A percentile compares a stretch with the other conserved stretches of the same genome.
These are phyloP conservation scores for Sphenostylis stenocarpa DNA, from an alignment of 306 rosid species.

Conservation along the genomic window DNA sequence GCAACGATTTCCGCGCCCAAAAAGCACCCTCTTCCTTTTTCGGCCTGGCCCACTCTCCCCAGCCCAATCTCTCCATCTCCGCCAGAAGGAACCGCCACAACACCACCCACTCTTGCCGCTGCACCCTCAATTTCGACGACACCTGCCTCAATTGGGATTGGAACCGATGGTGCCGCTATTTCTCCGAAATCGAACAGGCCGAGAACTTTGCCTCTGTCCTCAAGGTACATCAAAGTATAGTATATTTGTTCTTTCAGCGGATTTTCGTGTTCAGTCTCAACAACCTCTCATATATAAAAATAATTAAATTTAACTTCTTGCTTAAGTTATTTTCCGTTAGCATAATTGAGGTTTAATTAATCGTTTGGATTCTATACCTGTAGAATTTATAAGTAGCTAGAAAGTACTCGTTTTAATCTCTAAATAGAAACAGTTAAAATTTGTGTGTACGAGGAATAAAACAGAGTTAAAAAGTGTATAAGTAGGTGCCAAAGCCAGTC, in stretches of 20 bases:
- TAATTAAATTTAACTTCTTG: background rate
- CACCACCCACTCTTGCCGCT: constrained; percentile 45
- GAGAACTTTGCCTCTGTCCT: constrained; percentile 89
- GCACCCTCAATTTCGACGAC: constrained; percentile 38
- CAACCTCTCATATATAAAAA: background rate
- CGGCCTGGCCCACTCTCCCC: constrained; percentile 44
- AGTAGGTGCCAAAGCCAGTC: background rate
- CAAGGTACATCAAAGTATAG: constrained; percentile 42
- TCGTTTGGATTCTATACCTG: background rate
- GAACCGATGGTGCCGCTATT: constrained; percentile 92
- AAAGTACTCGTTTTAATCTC: background rate
- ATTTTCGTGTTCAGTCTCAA: background rate
- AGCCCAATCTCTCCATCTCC: constrained; percentile 39
- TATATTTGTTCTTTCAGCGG: background rate
- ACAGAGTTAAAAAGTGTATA: background rate
- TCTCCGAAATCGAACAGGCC: constrained; percentile 90
- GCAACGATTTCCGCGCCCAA: constrained; percentile 42
- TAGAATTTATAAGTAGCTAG: no score
- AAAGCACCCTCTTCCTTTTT: constrained; percentile 44
- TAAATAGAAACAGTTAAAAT: no score
- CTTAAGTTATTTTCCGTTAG: background rate
- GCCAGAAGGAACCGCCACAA: constrained; percentile 35
- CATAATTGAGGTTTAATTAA: background rate
- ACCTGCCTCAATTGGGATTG: constrained; percentile 78
- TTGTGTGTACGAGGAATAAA: background rate